Evolutionary conservation across 192 early-diverging fungal species (phyloP), one percentile per base, ranked within the genome.

Genomic region (Coemansia sp.): DNA sequence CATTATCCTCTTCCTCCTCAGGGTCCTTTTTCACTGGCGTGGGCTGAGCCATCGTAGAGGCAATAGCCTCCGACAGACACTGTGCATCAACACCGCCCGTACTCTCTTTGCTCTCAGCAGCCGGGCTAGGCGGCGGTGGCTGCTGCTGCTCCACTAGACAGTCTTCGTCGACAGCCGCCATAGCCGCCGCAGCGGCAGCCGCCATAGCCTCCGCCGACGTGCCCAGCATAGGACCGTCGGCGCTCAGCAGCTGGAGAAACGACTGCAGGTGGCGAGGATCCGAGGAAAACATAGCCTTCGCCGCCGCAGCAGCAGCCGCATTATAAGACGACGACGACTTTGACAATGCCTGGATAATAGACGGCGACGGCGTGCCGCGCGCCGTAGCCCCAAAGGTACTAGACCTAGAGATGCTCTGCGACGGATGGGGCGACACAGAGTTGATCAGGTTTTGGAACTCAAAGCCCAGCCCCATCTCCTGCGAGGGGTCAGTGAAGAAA

Each of bases 301-400:
- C 78, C 3, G 77, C 71, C 0, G 69, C 68, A 7, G 68, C 78
- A 27, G 27, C 27, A 27, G 27, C 27, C 27, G 27, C 55, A 77
- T 54, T 5, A 63, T 65, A 22, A 75, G 78, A 68, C 16, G 73
- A 59, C 16, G 76, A 70, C 18, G 73, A 49, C 13, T 36, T 29
- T 13, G 76, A 72, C 72, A 85, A 51, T 60, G 82, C 70, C 72
- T 85, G 82, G 49, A 85, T 85, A 31, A 85, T 85, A 4, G 82
- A 85, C 33, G 82, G 82, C 27, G 82, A 85, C 3, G 82, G 82
- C 44, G 74, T 71, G 38, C 82, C 78, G 3, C 82, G 77, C 11
- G 82, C 82, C 1, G 82, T 77, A 12, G 82, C 74, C 12, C 82
- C 82, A 72, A 85, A 85, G 9, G 77, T 85, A 69, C 77, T 79